A percentile compares a stretch with the other conserved stretches of the same genome.
phyloP scores from a whole-genome alignment of 108 stramenopile species.

The Nitzschia sp. region DNA sequence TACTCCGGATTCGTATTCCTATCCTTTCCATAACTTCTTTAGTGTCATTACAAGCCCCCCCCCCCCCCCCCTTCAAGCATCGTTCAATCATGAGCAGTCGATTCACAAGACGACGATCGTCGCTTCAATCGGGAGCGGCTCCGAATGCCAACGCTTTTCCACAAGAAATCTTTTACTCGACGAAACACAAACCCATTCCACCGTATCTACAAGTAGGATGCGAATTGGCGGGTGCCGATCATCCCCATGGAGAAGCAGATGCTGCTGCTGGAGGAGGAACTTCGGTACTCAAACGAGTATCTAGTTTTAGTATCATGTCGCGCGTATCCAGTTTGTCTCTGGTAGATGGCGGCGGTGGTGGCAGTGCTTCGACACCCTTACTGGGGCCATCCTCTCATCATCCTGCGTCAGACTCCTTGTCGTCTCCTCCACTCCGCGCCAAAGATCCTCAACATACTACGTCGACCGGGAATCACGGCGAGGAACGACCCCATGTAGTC shows the following conservation, averaged over 20 bases:
- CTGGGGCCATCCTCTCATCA: neutral
- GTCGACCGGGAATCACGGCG: neutral
- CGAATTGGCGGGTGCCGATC: neutral
- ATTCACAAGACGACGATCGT: conserved; percentile 12
- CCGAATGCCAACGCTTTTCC: neutral
- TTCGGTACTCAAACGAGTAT: conserved; percentile 32
- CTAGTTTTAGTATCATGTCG: conserved; percentile 30
- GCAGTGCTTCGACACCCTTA: neutral
- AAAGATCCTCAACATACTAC: neutral
- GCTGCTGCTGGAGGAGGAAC: conserved; percentile 24
- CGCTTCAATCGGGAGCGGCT: neutral
- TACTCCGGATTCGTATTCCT: no score
- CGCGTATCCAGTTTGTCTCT: conserved; percentile 9
- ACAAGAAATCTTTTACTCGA: conserved; percentile 7
- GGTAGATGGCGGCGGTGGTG: neutral
- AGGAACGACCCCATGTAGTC: neutral
- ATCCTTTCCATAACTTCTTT: no score
- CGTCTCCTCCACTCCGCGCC: neutral
- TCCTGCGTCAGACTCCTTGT: neutral
- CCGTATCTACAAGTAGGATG: conserved; percentile 3
- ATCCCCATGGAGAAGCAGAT: conserved; percentile 27
- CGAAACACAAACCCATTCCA: conserved; percentile 4
- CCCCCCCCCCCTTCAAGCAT: no score
- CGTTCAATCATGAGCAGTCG: no score
- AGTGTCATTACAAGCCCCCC: no score